phyloP scores from a whole-genome alignment of 768 basidiomycete species.

The Phaeolepiota aurea region DNA sequence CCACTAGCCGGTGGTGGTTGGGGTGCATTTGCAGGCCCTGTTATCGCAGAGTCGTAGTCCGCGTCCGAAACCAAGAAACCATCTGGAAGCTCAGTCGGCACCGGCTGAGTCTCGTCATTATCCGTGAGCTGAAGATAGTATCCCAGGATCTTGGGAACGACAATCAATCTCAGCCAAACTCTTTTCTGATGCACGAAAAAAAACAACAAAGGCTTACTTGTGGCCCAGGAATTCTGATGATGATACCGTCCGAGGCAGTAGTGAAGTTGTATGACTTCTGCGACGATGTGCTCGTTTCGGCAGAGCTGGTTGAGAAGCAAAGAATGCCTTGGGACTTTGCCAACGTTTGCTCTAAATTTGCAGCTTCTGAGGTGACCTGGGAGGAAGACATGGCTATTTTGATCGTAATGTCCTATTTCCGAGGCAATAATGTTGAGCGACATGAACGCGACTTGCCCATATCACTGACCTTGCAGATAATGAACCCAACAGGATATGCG shows the following conservation, averaged over 20 bases:
- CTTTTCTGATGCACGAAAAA: not conserved
- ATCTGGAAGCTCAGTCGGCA: slow-evolving; percentile 5
- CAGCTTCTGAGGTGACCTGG: not conserved
- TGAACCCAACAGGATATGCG: slow-evolving; percentile 7
- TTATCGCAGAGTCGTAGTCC: slow-evolving; percentile 3
- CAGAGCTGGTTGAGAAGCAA: slow-evolving; percentile 7
- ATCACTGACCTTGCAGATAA: slow-evolving; percentile 9
- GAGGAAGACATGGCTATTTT: slow-evolving; percentile 4
- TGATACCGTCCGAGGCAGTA: slow-evolving; percentile 5
- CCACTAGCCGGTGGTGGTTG: slow-evolving; percentile 1
- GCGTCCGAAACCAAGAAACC: slow-evolving; percentile 6
- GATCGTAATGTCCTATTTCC: slow-evolving; percentile 8
- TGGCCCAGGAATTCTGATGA: slow-evolving; percentile 10
- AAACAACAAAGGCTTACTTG: slow-evolving; percentile 5
- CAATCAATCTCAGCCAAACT: not conserved
- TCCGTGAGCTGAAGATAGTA: slow-evolving; percentile 9
- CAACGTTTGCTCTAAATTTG: slow-evolving; percentile 3
- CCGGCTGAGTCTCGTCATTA: slow-evolving; percentile 1
- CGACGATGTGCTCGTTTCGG: slow-evolving; percentile 3
- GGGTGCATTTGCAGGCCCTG: not conserved
- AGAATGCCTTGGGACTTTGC: slow-evolving; percentile 7
- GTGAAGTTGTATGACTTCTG: slow-evolving; percentile 5
- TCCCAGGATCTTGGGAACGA: slow-evolving; percentile 7
- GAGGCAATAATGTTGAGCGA: not conserved
- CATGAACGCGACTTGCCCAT: too few relatives aligned